Evolutionary conservation across 805 yeast genomes (phyloP), one percentile per base, ranked within the genome.

Genomic region (Schwanniomyces occidentalis): DNA sequence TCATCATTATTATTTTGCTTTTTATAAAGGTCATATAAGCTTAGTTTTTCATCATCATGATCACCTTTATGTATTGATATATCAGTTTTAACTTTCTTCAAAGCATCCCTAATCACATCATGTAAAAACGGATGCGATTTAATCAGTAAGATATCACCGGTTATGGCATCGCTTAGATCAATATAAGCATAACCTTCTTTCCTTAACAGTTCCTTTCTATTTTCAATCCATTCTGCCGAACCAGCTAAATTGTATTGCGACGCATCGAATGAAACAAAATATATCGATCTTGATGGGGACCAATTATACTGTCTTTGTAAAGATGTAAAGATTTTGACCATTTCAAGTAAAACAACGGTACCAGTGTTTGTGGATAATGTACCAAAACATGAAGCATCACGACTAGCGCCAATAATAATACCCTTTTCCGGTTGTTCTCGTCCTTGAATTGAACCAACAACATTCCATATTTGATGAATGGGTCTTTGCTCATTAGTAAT

Each of bases 261-360:
- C 1, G 85, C 96, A 49, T 90, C 95, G 65, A 85, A 88, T 0
- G 95, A 85, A 0, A 79, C 78, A 61, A 90, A 89, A 51, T 82
- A 82, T 9, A 90, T 80, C 3, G 90, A 72, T 55, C 98, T 74
- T 24, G 88, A 58, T 0, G 98, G 97, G 29, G 69, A 65, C 97
- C 97, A 90, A 40, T 80, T 78, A 47, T 72, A 73, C 23, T 79
- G 68, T 34, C 77, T 69, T 39, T 76, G 80, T 56, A 89, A 63
- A 17, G 76, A 69, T 14, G 86, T 78, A 35, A 89, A 76, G 0
- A 85, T 56, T 37, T 83, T 76, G 7, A 85, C 77, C 38, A 90
- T 59, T 43, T 90, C 91, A 15, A 90, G 58, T 35, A 90, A 51
- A 1, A 83, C 65, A 0, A 82, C 78, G 1, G 93, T 80, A 1